Conservation (phyloP, 2,329 filamentous ascomycete genomes). For the Claviceps spartinae region DNA sequence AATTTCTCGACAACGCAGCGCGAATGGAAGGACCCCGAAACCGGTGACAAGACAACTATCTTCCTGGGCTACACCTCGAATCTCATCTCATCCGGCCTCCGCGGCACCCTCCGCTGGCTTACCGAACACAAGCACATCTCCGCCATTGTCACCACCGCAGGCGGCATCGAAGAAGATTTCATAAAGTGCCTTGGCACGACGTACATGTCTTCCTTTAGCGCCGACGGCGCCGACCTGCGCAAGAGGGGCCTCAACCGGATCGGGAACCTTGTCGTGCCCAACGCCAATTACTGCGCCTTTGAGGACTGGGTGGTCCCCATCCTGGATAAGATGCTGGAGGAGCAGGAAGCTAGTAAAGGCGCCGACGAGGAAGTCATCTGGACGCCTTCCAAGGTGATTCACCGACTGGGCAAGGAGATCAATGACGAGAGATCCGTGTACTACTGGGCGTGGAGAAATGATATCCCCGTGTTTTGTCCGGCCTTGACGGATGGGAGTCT, state of each 20-base stretch:
- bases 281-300: conserved; percentile 89
- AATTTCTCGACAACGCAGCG: conserved; percentile 31
- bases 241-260: conserved; percentile 86
- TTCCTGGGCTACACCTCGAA: conserved; percentile 98
- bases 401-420: conserved; percentile 83
- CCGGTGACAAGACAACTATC: conserved; percentile 71
- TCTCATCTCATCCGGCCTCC: conserved; percentile 86
- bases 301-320: conserved; percentile 97
- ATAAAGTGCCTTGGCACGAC: conserved; percentile 96
- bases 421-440: conserved; percentile 83
- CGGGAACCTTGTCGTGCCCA: conserved; percentile 88
- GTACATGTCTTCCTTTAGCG: conserved; percentile 77
- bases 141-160: conserved; percentile 87
- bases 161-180: conserved; percentile 91
- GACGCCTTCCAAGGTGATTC: conserved; percentile 89
- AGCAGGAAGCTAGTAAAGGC: conserved; percentile 70
- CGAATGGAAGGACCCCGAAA: conserved; percentile 68
- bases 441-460: conserved; percentile 95
- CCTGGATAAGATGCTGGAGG: conserved; percentile 82
- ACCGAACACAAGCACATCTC: conserved; percentile 88
- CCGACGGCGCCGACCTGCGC: conserved; percentile 63
- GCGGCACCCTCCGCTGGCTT: conserved; percentile 82
- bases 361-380: conserved; percentile 63
- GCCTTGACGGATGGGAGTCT: conserved; percentile 89
- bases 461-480: conserved; percentile 94